phyloP scores from a whole-genome alignment of 2,329 filamentous ascomycete species.

The Talaromyces sp. region DNA sequence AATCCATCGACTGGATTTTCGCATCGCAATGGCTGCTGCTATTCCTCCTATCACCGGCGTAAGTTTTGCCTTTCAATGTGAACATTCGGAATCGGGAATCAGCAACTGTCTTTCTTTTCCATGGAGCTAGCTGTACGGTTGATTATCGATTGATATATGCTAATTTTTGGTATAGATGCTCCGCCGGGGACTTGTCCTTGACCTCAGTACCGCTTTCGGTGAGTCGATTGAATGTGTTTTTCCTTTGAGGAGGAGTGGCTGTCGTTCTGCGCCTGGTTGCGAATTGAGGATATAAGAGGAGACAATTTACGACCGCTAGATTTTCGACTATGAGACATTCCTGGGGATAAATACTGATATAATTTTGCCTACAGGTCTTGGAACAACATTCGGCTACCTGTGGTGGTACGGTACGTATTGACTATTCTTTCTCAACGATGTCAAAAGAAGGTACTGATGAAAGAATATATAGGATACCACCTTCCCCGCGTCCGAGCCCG shows the following conservation, averaged over 20 bases:
- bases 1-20: neutral
- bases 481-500: slow-evolving; percentile 59
- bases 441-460: neutral
- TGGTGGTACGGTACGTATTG: slow-evolving; percentile 61
- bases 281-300: neutral
- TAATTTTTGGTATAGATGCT: slow-evolving; percentile 51
- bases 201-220: slow-evolving; percentile 63
- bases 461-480: slow-evolving; percentile 52
- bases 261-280: neutral
- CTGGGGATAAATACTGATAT: neutral
- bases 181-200: slow-evolving; percentile 60
- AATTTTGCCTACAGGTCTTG: slow-evolving; percentile 47
- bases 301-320: neutral
- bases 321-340: neutral
- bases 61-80: slow-evolving; percentile 26
- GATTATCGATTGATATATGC: neutral
- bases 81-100: slow-evolving; percentile 16
- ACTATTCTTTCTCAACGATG: slow-evolving; percentile 51
- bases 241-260: neutral
- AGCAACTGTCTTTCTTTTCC: neutral
- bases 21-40: slow-evolving; percentile 36
- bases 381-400: slow-evolving; percentile 57
- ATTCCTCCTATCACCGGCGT: slow-evolving; percentile 46
- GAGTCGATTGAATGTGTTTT: slow-evolving; percentile 32
- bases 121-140: neutral